phyloP scores from a whole-genome alignment of 192 early-diverging fungal species.

The Linnemannia hyalina region DNA sequence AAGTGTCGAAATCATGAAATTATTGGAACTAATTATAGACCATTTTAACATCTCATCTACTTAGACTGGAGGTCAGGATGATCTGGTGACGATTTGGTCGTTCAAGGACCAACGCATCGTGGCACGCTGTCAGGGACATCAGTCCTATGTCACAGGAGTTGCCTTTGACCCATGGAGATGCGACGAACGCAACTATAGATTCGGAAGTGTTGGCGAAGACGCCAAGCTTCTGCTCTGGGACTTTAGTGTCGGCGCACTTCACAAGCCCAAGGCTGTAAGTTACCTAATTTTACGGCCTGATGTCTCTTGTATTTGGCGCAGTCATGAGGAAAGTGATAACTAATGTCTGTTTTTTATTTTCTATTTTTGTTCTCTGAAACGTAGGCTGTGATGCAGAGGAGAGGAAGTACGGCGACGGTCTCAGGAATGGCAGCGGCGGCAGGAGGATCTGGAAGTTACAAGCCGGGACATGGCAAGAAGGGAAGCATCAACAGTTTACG shows the following conservation, averaged over 20 bases:
- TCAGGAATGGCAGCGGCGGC: conserved; percentile 13
- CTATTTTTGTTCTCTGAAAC: neutral
- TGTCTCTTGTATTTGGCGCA: neutral
- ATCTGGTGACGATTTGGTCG: conserved; percentile 90
- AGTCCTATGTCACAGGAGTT: conserved; percentile 89
- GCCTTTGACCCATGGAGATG: conserved; percentile 89
- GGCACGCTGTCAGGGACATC: conserved; percentile 91
- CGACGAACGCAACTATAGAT: conserved; percentile 83
- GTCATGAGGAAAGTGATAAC: neutral
- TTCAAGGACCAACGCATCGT: conserved; percentile 83
- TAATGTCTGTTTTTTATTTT: neutral
- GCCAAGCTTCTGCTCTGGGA: conserved; percentile 93
- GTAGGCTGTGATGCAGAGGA: conserved; percentile 44
- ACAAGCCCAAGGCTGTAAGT: conserved; percentile 78
- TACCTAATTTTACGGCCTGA: neutral
- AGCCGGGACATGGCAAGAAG: conserved; percentile 43
- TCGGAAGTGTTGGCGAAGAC: conserved; percentile 94
- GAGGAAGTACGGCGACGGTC: conserved; percentile 51
- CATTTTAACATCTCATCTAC: neutral
- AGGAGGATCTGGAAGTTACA: conserved; percentile 20
- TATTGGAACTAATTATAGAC: neutral
- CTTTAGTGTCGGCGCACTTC: conserved; percentile 83
- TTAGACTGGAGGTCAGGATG: conserved; percentile 92
- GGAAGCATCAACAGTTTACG: conserved; percentile 44
- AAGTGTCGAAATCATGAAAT: neutral